Evolutionary conservation across 352 stramenopile species (phyloP).

Genomic region (Hyaloperonospora arabidopsidis): DNA sequence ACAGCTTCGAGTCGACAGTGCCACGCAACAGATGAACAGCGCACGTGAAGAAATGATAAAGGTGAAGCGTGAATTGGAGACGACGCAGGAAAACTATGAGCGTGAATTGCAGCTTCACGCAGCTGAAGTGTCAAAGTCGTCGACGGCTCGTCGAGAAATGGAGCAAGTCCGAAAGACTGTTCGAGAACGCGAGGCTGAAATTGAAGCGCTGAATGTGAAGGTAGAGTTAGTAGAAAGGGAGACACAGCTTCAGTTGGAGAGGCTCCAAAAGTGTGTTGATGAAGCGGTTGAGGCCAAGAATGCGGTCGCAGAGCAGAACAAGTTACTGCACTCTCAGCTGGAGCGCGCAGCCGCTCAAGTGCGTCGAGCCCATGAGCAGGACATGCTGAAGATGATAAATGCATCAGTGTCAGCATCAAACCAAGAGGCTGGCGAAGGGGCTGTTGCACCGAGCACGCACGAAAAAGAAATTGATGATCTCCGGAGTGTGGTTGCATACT

Average conservation of each 20-base stretch:
- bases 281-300: constrained; percentile 46
- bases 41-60: constrained; percentile 40
- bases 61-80: constrained; percentile 39
- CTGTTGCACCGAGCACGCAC: constrained; percentile 13
- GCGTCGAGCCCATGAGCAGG: constrained; percentile 47
- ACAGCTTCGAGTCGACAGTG: constrained; percentile 36
- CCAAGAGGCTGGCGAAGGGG: constrained; percentile 25
- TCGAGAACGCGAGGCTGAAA: constrained; percentile 29
- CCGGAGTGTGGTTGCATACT: constrained; percentile 58
- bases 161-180: constrained; percentile 40
- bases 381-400: constrained; percentile 32
- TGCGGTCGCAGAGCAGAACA: constrained; percentile 56
- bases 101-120: constrained; percentile 77
- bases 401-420: constrained; percentile 8
- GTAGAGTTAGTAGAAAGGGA: constrained; percentile 35
- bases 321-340: constrained; percentile 64
- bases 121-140: constrained; percentile 47
- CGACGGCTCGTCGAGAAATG: constrained; percentile 41
- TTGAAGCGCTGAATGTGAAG: constrained; percentile 37
- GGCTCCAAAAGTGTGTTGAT: constrained; percentile 42
- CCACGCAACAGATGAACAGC: constrained; percentile 36
- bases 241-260: constrained; percentile 26
- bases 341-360: constrained; percentile 51
- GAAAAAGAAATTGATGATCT: constrained; percentile 70
- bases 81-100: constrained; percentile 73